Evolutionary conservation across 2,329 filamentous ascomycete genomes (phyloP).

Genomic region (Botrytis fabae): DNA sequence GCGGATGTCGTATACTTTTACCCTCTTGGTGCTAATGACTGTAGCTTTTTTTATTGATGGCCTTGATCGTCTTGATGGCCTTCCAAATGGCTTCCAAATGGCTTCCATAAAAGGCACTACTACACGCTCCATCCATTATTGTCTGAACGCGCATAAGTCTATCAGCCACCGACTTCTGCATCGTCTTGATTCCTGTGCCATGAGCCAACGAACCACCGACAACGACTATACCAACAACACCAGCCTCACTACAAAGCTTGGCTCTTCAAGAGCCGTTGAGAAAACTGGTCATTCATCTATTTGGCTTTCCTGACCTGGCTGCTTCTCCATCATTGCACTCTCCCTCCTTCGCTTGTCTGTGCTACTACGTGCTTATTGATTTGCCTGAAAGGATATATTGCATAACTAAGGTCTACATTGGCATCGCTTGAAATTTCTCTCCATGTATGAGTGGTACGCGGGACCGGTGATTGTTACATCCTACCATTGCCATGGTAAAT

Average conservation of each 20-base stretch:
- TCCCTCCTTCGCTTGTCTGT: constrained; percentile 2
- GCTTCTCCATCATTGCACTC: background rate
- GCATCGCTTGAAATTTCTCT: constrained; percentile 10
- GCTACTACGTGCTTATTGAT: background rate
- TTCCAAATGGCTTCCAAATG: constrained; percentile 15
- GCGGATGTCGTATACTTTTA: background rate
- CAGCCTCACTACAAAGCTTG: background rate
- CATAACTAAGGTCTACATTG: background rate
- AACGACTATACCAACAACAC: background rate
- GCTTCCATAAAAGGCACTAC: constrained; percentile 12
- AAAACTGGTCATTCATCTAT: constrained; percentile 5
- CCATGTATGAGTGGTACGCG: constrained; percentile 9
- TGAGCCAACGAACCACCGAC: background rate
- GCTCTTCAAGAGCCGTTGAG: background rate
- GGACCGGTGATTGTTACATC: constrained; percentile 12
- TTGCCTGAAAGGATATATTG: constrained; percentile 9
- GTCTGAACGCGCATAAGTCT: constrained; percentile 1
- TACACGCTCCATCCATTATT: background rate
- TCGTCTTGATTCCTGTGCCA: background rate
- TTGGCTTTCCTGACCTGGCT: background rate
- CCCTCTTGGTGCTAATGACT: background rate
- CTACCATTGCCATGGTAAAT: constrained; percentile 23
- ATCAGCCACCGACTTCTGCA: background rate
- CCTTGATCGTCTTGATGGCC: background rate
- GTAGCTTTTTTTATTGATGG: background rate